phyloP scores from a whole-genome alignment of 257 asterid species.

The Fraxinus anomala region DNA sequence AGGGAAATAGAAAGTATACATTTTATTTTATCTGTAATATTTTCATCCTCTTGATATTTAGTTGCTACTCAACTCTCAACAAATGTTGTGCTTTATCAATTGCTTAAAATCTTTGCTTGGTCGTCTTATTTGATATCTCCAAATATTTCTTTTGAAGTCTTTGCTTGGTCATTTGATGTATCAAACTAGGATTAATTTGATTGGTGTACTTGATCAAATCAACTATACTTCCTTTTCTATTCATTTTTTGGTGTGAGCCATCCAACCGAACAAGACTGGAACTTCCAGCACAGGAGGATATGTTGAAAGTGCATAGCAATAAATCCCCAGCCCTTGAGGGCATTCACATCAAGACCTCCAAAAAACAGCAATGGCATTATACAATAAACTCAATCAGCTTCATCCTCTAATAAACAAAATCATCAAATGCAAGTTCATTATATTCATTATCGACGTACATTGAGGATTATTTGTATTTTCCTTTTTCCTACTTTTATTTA shows the following conservation, averaged over 20 bases:
- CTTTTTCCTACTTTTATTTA: neutral
- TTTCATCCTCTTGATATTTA: neutral
- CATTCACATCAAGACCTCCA: neutral
- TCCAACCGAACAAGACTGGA: no score
- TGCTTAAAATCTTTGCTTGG: conserved; percentile 8
- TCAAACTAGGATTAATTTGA: neutral
- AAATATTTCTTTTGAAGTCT: neutral
- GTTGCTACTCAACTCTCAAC: neutral
- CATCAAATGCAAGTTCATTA: neutral
- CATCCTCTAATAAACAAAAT: neutral
- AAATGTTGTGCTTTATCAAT: conserved; percentile 10
- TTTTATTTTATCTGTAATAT: neutral
- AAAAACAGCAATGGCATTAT: neutral
- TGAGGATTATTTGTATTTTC: neutral
- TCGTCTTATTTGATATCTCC: neutral
- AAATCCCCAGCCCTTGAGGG: neutral
- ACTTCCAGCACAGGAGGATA: no score
- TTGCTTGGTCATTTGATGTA: neutral
- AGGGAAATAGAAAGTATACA: neutral
- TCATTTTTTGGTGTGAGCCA: no score
- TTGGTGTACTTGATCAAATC: neutral
- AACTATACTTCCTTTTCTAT: no score
- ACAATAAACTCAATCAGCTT: neutral
- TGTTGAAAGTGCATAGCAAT: no score
- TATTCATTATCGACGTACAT: neutral